Evolutionary conservation across 1,139 yeast genomes (phyloP).

Genomic region (Scheffersomyces stambukii): DNA sequence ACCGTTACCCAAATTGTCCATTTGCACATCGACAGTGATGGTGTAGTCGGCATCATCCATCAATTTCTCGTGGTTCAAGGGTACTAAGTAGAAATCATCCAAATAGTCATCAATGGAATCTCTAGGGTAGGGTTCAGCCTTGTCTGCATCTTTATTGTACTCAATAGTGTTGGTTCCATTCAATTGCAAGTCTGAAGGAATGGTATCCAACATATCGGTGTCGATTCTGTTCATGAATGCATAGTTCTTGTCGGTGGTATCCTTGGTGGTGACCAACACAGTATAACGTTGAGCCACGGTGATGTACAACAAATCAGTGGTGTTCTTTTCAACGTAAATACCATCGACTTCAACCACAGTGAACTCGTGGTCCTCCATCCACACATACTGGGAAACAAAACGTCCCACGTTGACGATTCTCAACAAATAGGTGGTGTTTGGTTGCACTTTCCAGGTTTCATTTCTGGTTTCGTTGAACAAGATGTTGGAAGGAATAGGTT

Average conservation of each 20-base stretch:
- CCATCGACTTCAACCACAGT: conserved; percentile 75
- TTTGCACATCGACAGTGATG: conserved; percentile 54
- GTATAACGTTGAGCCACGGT: conserved; percentile 72
- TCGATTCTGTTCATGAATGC: conserved; percentile 64
- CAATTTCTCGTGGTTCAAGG: conserved; percentile 37
- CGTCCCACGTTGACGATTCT: conserved; percentile 65
- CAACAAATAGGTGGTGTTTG: conserved; percentile 58
- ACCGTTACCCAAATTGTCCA: conserved; percentile 72
- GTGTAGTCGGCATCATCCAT: conserved; percentile 58
- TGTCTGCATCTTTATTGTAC: conserved; percentile 36
- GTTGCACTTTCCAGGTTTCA: conserved; percentile 52
- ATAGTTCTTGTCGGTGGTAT: conserved; percentile 43
- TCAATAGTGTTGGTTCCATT: conserved; percentile 53
- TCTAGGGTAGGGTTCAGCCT: conserved; percentile 21
- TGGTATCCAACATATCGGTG: conserved; percentile 59
- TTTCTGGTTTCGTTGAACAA: conserved; percentile 63
- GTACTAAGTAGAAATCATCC: conserved; percentile 56
- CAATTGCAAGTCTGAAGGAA: conserved; percentile 50
- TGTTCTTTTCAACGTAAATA: conserved; percentile 53
- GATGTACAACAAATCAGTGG: conserved; percentile 55
- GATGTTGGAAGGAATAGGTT: conserved; percentile 68
- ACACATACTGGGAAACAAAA: conserved; percentile 67
- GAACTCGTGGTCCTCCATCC: conserved; percentile 64
- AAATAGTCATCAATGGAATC: conserved; percentile 25
- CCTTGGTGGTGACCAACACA: conserved; percentile 56